Evolutionary conservation across 495 filamentous ascomycete species (phyloP).

Genomic region (Penicillium nucicola): DNA sequence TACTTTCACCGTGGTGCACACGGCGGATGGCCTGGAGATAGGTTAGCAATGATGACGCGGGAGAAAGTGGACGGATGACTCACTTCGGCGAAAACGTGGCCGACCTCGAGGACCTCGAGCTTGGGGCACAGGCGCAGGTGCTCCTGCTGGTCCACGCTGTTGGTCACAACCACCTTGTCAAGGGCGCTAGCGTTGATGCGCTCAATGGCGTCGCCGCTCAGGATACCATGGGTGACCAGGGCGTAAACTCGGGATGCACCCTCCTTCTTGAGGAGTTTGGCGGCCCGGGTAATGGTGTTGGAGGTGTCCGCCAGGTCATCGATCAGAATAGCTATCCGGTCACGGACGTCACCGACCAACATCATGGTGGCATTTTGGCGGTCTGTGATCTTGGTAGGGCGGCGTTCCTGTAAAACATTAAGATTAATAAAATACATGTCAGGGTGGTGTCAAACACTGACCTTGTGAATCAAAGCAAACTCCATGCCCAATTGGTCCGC

Average conservation of each 20-base stretch:
- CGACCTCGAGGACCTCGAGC: conserved; percentile 88
- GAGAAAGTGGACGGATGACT: conserved; percentile 13
- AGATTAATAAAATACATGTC: conserved; percentile 5
- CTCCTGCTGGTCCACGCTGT: conserved; percentile 86
- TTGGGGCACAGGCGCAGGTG: conserved; percentile 73
- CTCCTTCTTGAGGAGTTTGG: conserved; percentile 94
- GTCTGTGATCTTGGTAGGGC: conserved; percentile 88
- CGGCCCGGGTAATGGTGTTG: conserved; percentile 94
- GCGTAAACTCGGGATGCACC: conserved; percentile 86
- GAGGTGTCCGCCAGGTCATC: conserved; percentile 95
- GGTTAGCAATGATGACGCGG: conserved; percentile 12
- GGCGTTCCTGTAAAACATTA: conserved; percentile 67
- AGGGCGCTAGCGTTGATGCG: conserved; percentile 87
- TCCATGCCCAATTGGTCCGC: conserved; percentile 89
- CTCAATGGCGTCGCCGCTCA: conserved; percentile 91
- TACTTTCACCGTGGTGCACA: conserved; percentile 97
- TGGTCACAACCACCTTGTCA: conserved; percentile 91
- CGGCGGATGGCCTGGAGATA: conserved; percentile 77
- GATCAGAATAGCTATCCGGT: conserved; percentile 80
- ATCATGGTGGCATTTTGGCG: conserved; percentile 98
- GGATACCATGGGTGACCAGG: conserved; percentile 87
- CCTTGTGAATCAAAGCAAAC: conserved; percentile 98
- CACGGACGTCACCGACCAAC: conserved; percentile 85
- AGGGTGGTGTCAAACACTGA: conserved; percentile 38
- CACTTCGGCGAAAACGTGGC: conserved; percentile 90